A percentile compares a stretch with the other conserved stretches of the same genome.
These are phyloP conservation scores for Cornus florida DNA, from an alignment of 148 eudicot genomes.

Conservation along the genomic window DNA sequence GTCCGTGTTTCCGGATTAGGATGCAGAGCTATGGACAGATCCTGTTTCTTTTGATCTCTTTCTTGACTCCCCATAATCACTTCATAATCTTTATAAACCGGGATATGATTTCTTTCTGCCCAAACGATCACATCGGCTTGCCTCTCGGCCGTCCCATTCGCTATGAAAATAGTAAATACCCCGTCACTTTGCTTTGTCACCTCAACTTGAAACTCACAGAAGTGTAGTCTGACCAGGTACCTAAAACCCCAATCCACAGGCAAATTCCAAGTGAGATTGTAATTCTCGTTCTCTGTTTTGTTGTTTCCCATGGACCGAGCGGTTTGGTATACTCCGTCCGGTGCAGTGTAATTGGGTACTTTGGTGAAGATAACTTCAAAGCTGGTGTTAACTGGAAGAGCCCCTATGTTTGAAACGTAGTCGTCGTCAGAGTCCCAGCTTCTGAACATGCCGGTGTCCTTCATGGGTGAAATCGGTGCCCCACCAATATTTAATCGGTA, in stretches of 20 bases:
- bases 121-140: no score
- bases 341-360: conserved; percentile 12
- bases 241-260: background rate
- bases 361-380: background rate
- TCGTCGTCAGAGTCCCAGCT: background rate
- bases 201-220: no score
- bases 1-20: no score
- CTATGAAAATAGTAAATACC: no score
- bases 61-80: no score
- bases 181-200: no score
- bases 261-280: conserved; percentile 18
- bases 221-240: no score
- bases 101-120: no score
- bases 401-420: background rate
- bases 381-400: background rate
- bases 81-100: no score
- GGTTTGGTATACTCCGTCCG: background rate
- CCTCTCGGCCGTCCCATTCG: no score
- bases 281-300: background rate
- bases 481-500: conserved; percentile 13
- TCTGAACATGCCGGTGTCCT: conserved; percentile 12
- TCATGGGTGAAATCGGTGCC: background rate
- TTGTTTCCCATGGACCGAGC: conserved; percentile 14
- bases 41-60: no score
- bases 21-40: no score